Evolutionary conservation across 306 rosid species (phyloP).

Genomic region (Cucurbita ficifolia): DNA sequence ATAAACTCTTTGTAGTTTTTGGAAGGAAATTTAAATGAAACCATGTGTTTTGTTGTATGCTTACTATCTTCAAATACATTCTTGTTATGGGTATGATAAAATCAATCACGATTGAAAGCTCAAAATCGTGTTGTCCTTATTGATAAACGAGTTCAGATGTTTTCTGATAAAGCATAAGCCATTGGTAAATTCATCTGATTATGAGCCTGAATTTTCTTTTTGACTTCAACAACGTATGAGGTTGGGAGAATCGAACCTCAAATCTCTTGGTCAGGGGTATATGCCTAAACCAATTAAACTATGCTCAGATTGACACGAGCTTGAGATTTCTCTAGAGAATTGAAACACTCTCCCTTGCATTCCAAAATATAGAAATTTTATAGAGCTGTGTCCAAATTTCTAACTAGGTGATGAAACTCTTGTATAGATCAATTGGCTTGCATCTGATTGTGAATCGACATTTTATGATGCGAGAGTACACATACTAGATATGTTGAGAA

Average conservation of each 20-base stretch:
- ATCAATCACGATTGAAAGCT: not conserved
- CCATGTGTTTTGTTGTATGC: not conserved
- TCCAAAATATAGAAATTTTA: not conserved
- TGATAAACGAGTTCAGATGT: not conserved
- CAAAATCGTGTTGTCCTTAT: not conserved
- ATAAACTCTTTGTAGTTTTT: not conserved
- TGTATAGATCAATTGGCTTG: not conserved
- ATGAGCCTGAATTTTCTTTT: not conserved
- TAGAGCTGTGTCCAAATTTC: no score
- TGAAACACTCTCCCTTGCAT: not conserved
- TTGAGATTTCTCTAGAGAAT: not conserved
- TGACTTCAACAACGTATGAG: not conserved
- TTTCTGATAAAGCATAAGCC: not conserved
- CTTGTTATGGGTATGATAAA: not conserved
- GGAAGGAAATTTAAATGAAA: not conserved
- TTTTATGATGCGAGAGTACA: not conserved
- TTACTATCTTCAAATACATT: not conserved
- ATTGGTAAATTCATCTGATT: not conserved
- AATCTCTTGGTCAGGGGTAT: not conserved
- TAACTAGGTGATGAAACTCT: not conserved
- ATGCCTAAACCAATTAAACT: not conserved
- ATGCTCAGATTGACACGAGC: not conserved
- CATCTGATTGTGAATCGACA: not conserved
- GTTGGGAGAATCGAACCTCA: not conserved
- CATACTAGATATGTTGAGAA: not conserved